phyloP scores from a whole-genome alignment of 192 early-diverging fungal genomes.

The Backusella tarrabulga region DNA sequence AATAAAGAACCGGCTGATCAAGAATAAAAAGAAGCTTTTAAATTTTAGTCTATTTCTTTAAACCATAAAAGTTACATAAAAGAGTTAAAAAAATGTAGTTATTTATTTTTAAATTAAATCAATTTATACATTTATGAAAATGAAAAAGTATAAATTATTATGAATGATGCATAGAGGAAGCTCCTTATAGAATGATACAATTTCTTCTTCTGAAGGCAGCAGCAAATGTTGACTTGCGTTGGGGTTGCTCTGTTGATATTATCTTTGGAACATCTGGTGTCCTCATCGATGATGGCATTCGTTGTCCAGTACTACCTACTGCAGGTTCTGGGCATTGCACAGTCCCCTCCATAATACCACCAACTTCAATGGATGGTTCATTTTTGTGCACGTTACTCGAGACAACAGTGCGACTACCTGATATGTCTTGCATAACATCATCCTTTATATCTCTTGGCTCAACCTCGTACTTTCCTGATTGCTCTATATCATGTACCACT shows the following conservation, averaged over 20 bases:
- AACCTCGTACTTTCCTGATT: neutral
- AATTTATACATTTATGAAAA: neutral
- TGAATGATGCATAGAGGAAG: neutral
- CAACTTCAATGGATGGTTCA: neutral
- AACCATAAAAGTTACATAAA: neutral
- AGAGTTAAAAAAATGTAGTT: neutral
- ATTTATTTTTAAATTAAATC: neutral
- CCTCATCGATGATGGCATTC: neutral
- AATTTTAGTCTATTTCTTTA: neutral
- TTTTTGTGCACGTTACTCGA: slow-evolving; percentile 1
- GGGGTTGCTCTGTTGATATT: neutral
- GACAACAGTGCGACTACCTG: neutral
- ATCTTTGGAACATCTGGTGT: neutral
- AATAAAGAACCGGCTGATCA: neutral
- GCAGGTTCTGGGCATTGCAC: neutral
- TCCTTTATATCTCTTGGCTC: neutral
- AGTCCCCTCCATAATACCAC: neutral
- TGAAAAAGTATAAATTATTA: neutral
- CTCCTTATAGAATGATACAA: neutral
- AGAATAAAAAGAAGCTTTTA: neutral
- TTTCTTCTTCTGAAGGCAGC: neutral
- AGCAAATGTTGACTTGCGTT: neutral
- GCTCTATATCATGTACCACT: neutral
- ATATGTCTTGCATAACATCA: neutral
- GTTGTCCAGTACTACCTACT: neutral